phyloP scores from a whole-genome alignment of 2,329 filamentous ascomycete genomes.

The Gnomoniopsis smithogilvyi region DNA sequence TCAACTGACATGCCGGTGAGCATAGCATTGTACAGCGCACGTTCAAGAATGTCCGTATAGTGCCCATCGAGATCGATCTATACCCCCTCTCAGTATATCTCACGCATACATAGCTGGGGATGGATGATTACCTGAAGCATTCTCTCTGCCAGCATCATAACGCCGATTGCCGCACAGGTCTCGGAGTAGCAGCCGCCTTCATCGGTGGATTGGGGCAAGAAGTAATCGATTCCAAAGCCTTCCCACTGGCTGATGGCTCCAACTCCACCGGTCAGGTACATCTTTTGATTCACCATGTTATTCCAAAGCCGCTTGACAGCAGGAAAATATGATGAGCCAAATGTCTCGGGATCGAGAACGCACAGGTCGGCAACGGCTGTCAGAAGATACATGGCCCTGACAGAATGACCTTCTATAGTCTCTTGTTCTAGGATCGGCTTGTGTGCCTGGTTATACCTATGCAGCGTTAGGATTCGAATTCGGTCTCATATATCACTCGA shows the following conservation, averaged over 20 bases:
- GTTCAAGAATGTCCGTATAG: slow-evolving; percentile 57
- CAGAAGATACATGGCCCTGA: slow-evolving; percentile 58
- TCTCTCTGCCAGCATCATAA: slow-evolving; percentile 58
- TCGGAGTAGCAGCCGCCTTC: slow-evolving; percentile 61
- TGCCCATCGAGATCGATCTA: slow-evolving; percentile 42
- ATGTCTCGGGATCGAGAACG: slow-evolving; percentile 28
- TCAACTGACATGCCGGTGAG: slow-evolving; percentile 54
- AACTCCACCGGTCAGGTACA: slow-evolving; percentile 61
- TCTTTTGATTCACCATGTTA: slow-evolving; percentile 59
- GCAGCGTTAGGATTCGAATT: not conserved
- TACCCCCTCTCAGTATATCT: not conserved
- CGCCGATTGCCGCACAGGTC: slow-evolving; percentile 57
- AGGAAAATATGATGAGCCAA: slow-evolving; percentile 20
- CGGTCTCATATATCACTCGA: too few relatives aligned
- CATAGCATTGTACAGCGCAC: slow-evolving; percentile 59
- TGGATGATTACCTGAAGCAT: slow-evolving; percentile 40
- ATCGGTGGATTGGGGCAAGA: slow-evolving; percentile 54
- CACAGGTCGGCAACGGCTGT: slow-evolving; percentile 55
- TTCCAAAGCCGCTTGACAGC: slow-evolving; percentile 50
- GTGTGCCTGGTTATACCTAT: slow-evolving; percentile 49
- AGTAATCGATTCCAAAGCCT: slow-evolving; percentile 57
- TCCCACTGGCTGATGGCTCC: slow-evolving; percentile 56
- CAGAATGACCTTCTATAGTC: slow-evolving; percentile 55
- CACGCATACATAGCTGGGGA: not conserved
- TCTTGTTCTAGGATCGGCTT: slow-evolving; percentile 49